Conservation (phyloP, 2,329 filamentous ascomycete genomes). For the Sordariomycetes sp. region DNA sequence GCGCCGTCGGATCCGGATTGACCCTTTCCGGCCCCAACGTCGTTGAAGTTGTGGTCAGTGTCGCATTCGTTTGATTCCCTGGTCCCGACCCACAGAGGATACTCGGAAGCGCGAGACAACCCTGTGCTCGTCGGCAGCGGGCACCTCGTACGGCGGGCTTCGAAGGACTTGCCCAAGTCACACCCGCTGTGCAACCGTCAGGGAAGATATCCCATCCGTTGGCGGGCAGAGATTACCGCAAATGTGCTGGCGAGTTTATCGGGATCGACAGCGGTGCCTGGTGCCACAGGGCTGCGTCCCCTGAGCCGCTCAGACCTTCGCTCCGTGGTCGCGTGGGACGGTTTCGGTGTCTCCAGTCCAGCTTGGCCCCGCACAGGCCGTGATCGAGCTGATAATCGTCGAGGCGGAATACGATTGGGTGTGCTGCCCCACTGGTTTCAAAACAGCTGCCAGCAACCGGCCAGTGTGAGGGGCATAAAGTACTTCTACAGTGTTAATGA, state of each 20-base stretch:
- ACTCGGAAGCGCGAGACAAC: not conserved
- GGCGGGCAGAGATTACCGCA: not conserved
- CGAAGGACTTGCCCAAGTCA: not conserved
- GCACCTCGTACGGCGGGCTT: not conserved
- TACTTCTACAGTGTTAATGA: not conserved
- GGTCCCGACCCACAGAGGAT: not conserved
- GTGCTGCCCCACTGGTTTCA: not conserved
- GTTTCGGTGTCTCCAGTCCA: not conserved
- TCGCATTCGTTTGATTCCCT: not conserved
- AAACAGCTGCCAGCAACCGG: not conserved
- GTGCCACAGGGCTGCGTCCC: not conserved
- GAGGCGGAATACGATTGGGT: not conserved
- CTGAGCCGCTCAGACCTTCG: not conserved
- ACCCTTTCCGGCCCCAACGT: not conserved
- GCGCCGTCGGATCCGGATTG: not conserved
- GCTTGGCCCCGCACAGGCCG: too few species aligned
- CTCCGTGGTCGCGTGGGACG: too few species aligned
- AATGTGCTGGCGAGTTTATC: not conserved
- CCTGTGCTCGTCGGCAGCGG: not conserved
- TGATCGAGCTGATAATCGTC: too few species aligned
- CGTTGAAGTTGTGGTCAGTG: not conserved
- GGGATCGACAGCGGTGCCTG: not conserved
- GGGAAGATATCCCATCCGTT: not conserved
- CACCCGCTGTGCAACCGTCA: not conserved
- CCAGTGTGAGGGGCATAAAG: not conserved